A percentile compares a stretch with the other conserved stretches of the same genome.
These are phyloP conservation scores for Citrus mangshanensis DNA, from an alignment of 345 rosid genomes.

Conservation along the genomic window DNA sequence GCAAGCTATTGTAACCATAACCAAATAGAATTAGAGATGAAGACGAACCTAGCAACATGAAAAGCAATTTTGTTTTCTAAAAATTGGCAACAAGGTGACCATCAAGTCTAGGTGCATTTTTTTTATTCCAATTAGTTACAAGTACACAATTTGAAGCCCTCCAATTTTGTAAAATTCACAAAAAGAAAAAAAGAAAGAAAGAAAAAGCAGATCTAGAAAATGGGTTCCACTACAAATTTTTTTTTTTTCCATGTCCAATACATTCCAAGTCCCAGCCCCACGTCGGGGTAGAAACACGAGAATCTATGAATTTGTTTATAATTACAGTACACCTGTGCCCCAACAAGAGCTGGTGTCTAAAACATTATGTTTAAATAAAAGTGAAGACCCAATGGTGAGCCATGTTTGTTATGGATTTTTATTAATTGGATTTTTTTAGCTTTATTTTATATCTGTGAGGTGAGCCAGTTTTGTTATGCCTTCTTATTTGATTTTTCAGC, in stretches of 20 bases:
- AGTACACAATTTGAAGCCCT: background rate
- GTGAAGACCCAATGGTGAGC: background rate
- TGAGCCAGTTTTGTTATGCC: background rate
- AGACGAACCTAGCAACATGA: background rate
- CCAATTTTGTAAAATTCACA: background rate
- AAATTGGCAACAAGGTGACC: background rate
- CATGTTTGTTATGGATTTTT: too few relatives aligned
- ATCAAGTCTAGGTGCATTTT: too few relatives aligned
- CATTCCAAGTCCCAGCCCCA: background rate
- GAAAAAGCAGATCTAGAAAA: background rate
- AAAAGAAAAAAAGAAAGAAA: too few relatives aligned
- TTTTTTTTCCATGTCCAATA: background rate
- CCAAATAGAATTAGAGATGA: background rate
- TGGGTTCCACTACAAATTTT: background rate
- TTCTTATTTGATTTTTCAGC: background rate
- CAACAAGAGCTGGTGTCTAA: conserved; percentile 8
- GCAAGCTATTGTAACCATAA: background rate
- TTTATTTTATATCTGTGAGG: background rate
- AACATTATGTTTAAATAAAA: background rate
- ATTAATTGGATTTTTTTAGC: too few relatives aligned
- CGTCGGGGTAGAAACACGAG: background rate
- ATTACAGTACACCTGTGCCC: background rate
- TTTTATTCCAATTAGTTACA: background rate
- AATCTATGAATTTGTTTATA: background rate
- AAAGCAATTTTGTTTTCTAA: background rate